These are phyloP conservation scores for Aurantiochytrium sp. DNA, from an alignment of 108 stramenopile genomes.

Conservation along the genomic window DNA sequence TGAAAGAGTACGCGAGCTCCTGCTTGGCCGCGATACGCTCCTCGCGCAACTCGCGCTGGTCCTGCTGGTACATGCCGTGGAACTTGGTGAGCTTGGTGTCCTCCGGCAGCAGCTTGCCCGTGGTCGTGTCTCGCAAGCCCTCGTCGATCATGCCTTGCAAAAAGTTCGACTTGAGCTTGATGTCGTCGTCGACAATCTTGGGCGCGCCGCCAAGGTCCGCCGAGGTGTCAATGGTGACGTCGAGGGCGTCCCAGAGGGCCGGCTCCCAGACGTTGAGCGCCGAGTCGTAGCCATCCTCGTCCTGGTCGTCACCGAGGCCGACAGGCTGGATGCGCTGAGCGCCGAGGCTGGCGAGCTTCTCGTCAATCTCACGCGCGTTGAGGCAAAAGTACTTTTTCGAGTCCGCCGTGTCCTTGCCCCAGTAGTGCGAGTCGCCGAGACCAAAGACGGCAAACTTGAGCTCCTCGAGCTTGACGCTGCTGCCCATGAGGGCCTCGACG, in stretches of 20 bases:
- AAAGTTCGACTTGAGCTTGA: constrained; percentile 15
- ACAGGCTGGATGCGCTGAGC: background rate
- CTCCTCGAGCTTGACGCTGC: background rate
- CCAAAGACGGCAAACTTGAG: constrained; percentile 8
- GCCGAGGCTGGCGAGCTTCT: background rate
- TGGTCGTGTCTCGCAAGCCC: background rate
- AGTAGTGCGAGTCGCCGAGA: constrained; percentile 17
- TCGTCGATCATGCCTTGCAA: constrained; percentile 1
- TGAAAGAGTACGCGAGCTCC: constrained; percentile 87
- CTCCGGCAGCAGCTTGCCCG: background rate
- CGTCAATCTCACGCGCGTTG: background rate
- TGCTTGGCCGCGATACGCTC: background rate
- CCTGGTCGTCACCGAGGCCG: constrained; percentile 19
- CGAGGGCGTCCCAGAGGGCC: background rate
- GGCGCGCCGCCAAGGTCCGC: background rate
- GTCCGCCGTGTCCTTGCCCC: background rate
- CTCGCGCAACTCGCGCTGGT: constrained; percentile 77
- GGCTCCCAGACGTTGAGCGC: constrained; percentile 2
- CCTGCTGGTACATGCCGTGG: constrained; percentile 95
- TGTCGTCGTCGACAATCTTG: constrained; percentile 13
- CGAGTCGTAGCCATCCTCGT: constrained; percentile 8
- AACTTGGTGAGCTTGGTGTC: constrained; percentile 61
- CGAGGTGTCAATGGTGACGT: background rate
- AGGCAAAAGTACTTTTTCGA: background rate
- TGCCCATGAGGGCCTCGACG: background rate